Evolutionary conservation across 2,329 filamentous ascomycete species (phyloP).

Genomic region (Trichothecium sympodiale): DNA sequence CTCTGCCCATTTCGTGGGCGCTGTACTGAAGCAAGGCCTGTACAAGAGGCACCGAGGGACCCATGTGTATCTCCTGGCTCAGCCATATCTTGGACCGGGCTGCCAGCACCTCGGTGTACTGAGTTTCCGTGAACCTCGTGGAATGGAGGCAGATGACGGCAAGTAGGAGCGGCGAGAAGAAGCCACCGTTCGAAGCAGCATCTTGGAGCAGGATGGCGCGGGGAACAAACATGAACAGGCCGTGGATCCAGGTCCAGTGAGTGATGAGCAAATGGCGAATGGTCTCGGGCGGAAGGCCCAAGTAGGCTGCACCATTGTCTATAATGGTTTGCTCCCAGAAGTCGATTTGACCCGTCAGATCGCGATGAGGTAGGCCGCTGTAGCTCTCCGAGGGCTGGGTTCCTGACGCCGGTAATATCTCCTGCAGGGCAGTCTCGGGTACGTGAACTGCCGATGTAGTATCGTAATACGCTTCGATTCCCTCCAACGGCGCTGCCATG

Average conservation of each 20-base stretch:
- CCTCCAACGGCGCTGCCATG: too few species aligned
- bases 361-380: too few species aligned
- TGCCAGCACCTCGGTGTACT: not conserved
- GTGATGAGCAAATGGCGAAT: not conserved
- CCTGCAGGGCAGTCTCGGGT: not conserved
- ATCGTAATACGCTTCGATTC: slow-evolving; percentile 1
- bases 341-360: not conserved
- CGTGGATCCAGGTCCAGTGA: slow-evolving; percentile 1
- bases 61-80: slow-evolving; percentile 1
- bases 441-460: slow-evolving; percentile 1
- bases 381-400: too few species aligned
- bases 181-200: not conserved
- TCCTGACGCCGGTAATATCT: too few species aligned
- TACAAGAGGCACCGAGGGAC: slow-evolving; percentile 9
- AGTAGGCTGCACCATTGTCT: not conserved
- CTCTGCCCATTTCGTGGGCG: slow-evolving; percentile 15
- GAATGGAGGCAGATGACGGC: slow-evolving; percentile 1
- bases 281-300: not conserved
- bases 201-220: not conserved
- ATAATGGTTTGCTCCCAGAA: not conserved
- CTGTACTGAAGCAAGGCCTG: slow-evolving; percentile 18
- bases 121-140: slow-evolving; percentile 1
- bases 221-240: slow-evolving; percentile 1
- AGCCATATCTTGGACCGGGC: not conserved
- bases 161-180: not conserved